Evolutionary conservation across 345 rosid genomes (phyloP), one percentile per base, ranked within the genome.

Genomic region (Brassica juncea): DNA sequence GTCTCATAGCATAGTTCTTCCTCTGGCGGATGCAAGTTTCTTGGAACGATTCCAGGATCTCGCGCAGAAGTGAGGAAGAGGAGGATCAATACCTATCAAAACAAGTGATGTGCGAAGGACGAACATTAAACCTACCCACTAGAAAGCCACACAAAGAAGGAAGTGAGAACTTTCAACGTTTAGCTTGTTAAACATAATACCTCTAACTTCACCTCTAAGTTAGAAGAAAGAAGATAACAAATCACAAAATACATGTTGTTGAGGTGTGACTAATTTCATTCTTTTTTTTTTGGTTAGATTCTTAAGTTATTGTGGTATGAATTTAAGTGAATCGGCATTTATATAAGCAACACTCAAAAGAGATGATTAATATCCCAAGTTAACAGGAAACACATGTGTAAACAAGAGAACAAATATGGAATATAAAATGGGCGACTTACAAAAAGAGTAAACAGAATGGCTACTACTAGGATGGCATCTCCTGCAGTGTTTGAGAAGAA

Each of bases 21-120:
- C 82, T 95, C 98, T 8, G 97, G 99, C 14, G 99, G 99, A 81
- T 93, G 96, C 39, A 69, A 77, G 85, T 89, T 93, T 23, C 98
- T 91, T 4, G 99, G 99, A 75, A 91, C 82, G 57, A 93, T 90
- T 79, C 99, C 99, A 30, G 99, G 99, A 77, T 95, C 99, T 72
- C 94, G 88, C 12, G 96, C 92, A 49, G 99, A 93, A 62, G 98
- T 93, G 69, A 91, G 85, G 86, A 84, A 91, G 75, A 95, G 91
- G 82, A 95, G 94, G 74, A 83, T 71, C 90, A 95, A 73, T 63
- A 91, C 91, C 99, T 94, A 85, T 71, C 69, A 85, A 84, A 83
- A 84, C 67, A 70, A 87, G 30, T 30, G 8, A 57, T 12, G n/a
- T 75, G 60, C 25, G 35, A 60, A 76, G 55, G 68, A 25, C 70